phyloP scores from a whole-genome alignment of 495 filamentous ascomycete species.

The Lophiotrema nucula region DNA sequence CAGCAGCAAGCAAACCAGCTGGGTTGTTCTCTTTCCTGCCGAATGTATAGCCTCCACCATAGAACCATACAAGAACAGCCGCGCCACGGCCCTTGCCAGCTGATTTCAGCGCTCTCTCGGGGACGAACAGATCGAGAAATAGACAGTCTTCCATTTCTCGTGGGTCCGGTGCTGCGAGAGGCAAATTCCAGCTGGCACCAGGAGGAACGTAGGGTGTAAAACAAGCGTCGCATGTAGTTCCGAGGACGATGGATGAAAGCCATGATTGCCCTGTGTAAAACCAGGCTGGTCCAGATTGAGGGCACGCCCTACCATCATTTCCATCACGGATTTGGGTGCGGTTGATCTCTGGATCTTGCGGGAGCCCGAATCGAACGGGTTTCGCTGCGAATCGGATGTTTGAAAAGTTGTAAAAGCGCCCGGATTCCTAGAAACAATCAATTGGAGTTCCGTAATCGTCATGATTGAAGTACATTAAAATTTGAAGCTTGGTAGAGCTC shows the following conservation, averaged over 20 bases:
- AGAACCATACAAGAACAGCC: conserved; percentile 42
- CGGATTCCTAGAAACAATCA: conserved; percentile 21
- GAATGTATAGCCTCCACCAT: conserved; percentile 39
- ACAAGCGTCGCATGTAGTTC: conserved; percentile 37
- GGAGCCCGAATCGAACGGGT: conserved; percentile 53
- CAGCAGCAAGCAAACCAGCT: conserved; percentile 29
- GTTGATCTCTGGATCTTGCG: conserved; percentile 40
- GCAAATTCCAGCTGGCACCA: conserved; percentile 17
- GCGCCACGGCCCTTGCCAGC: conserved; percentile 27
- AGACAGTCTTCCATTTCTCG: conserved; percentile 57
- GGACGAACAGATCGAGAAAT: conserved; percentile 50
- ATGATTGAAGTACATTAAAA: conserved; percentile 44
- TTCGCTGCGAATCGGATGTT: conserved; percentile 62
- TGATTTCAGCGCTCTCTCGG: conserved; percentile 33
- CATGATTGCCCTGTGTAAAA: conserved; percentile 39
- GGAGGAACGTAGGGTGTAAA: conserved; percentile 35
- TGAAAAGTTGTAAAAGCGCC: conserved; percentile 55
- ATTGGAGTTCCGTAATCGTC: background rate
- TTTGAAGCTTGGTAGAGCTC: conserved; percentile 49
- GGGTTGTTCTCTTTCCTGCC: conserved; percentile 38
- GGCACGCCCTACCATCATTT: conserved; percentile 48
- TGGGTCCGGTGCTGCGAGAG: conserved; percentile 40
- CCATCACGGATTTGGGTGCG: conserved; percentile 47
- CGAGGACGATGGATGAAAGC: conserved; percentile 38
- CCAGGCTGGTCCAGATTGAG: conserved; percentile 52